These are phyloP conservation scores for Prinsepia uniflora DNA, from an alignment of 306 rosid genomes.

Conservation along the genomic window DNA sequence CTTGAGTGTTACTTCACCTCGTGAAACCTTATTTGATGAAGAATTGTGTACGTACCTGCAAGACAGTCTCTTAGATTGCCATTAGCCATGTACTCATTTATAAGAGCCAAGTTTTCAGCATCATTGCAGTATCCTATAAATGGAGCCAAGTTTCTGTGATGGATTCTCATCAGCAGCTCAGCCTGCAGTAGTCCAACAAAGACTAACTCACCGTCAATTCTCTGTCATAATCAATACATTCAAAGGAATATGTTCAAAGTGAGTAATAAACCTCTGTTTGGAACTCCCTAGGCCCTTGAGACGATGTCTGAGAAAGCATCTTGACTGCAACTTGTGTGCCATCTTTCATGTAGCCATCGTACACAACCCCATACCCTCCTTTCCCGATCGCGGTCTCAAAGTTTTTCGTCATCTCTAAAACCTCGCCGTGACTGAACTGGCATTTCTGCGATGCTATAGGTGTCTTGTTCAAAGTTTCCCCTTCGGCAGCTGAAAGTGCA, in stretches of 20 bases:
- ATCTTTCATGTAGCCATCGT: constrained; percentile 46
- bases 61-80: constrained; percentile 54
- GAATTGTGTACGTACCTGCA: constrained; percentile 29
- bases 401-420: constrained; percentile 49
- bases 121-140: constrained; percentile 56
- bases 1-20: no score
- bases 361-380: constrained; percentile 71
- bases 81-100: constrained; percentile 58
- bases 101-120: constrained; percentile 50
- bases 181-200: constrained; percentile 37
- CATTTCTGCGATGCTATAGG: constrained; percentile 52
- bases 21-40: no score
- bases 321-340: constrained; percentile 62
- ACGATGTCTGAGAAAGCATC: constrained; percentile 57
- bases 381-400: constrained; percentile 47
- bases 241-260: neutral
- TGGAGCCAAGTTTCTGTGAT: constrained; percentile 56
- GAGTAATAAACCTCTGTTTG: constrained; percentile 48
- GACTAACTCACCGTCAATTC: neutral
- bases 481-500: constrained; percentile 28
- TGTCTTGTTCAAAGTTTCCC: constrained; percentile 21
- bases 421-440: constrained; percentile 42
- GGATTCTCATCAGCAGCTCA: constrained; percentile 55
- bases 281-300: constrained; percentile 72
- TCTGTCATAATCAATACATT: neutral